Percentiles rank a stretch among this genome's conserved stretches.
These are phyloP conservation scores for Lagenaria siceraria DNA, from an alignment of 306 rosid genomes.

Conservation along the genomic window DNA sequence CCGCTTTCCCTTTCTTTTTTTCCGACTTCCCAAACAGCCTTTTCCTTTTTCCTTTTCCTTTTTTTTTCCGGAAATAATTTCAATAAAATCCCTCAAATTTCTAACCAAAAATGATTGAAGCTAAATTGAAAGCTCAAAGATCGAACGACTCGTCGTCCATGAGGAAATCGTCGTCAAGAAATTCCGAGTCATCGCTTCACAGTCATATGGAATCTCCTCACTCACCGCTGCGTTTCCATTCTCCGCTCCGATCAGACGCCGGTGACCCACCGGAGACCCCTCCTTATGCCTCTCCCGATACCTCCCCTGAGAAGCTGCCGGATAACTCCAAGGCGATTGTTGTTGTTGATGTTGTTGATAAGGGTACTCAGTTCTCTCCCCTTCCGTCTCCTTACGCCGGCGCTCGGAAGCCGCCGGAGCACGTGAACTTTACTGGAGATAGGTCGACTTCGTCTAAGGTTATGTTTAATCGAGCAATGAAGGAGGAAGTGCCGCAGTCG, in stretches of 20 bases:
- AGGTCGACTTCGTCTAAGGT: conserved; percentile 17
- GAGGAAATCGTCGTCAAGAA: conserved; percentile 41
- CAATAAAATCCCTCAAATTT: conserved; percentile 15
- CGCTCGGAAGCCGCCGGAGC: conserved; percentile 18
- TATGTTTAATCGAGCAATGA: conserved; percentile 25
- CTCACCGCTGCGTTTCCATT: conserved; percentile 53
- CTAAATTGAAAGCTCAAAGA: conserved; percentile 5
- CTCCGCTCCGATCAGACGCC: conserved; percentile 61
- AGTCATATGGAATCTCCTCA: conserved; percentile 40
- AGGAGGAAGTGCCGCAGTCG: conserved; percentile 31
- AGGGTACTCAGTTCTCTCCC: conserved; percentile 30
- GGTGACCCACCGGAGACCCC: conserved; percentile 53
- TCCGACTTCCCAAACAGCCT: conserved; percentile 13
- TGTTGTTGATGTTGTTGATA: conserved; percentile 26
- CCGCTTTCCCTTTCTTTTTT: background rate
- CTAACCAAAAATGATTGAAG: conserved; percentile 6
- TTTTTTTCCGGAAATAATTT: background rate
- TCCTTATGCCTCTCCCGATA: conserved; percentile 47
- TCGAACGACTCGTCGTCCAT: conserved; percentile 11
- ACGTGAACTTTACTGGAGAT: conserved; percentile 1
- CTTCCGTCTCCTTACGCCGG: conserved; percentile 16
- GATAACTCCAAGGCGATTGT: conserved; percentile 59
- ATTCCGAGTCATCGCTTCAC: conserved; percentile 41
- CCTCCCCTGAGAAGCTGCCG: conserved; percentile 24
- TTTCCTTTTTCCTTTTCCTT: background rate